phyloP scores from a whole-genome alignment of 2,329 filamentous ascomycete species.

The Fusarium piperis region DNA sequence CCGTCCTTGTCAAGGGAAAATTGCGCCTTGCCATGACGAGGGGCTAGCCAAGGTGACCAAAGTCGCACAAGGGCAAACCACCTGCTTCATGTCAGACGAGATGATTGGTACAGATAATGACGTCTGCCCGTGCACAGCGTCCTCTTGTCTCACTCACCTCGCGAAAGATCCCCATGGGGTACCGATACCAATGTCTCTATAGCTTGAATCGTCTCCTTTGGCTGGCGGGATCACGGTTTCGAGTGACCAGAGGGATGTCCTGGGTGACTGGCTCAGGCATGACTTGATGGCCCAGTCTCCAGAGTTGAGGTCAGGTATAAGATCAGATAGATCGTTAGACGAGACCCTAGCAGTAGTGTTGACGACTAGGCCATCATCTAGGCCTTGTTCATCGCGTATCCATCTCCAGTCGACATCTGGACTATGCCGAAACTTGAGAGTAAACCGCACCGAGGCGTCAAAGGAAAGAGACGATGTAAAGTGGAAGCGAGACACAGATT shows the following conservation, averaged over 20 bases:
- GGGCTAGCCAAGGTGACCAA: constrained; percentile 87
- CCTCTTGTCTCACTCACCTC: constrained; percentile 52
- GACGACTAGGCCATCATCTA: constrained; percentile 72
- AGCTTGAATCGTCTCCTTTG: constrained; percentile 65
- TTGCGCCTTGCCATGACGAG: constrained; percentile 77
- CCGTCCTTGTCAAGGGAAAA: constrained; percentile 81
- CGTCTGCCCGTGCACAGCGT: neutral
- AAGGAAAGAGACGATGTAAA: constrained; percentile 64
- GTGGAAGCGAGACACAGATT: constrained; percentile 54
- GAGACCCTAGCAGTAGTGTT: constrained; percentile 44
- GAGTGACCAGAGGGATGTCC: constrained; percentile 77
- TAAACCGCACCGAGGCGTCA: constrained; percentile 67
- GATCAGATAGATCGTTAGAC: constrained; percentile 58
- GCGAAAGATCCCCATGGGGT: constrained; percentile 66
- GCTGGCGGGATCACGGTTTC: constrained; percentile 65
- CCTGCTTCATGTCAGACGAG: constrained; percentile 48
- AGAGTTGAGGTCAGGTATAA: constrained; percentile 67
- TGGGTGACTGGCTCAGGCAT: constrained; percentile 71
- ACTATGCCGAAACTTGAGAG: constrained; percentile 72
- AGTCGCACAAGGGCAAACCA: constrained; percentile 86
- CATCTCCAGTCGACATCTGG: constrained; percentile 71
- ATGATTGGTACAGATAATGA: neutral
- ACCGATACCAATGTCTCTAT: constrained; percentile 68
- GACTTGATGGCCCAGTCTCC: constrained; percentile 61
- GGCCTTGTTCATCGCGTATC: constrained; percentile 71